phyloP scores from a whole-genome alignment of 495 filamentous ascomycete species.

The Penicillium waksmanii region DNA sequence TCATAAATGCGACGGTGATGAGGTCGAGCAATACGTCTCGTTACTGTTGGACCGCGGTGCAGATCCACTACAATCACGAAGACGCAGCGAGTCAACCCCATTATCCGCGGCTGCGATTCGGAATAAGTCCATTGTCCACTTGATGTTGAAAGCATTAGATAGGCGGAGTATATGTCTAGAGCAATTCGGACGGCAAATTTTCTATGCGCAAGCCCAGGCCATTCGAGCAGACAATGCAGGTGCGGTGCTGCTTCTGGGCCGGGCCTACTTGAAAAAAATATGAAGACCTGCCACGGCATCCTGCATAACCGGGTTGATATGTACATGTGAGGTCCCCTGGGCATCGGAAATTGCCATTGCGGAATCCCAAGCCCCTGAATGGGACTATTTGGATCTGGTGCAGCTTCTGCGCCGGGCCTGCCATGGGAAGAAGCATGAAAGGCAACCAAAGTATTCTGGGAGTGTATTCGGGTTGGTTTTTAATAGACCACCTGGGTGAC shows the following conservation, averaged over 20 bases:
- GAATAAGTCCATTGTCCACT: neutral
- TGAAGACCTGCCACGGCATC: neutral
- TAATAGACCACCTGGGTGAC: no score
- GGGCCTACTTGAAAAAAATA: conserved; percentile 1
- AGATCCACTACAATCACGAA: neutral
- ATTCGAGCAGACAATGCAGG: neutral
- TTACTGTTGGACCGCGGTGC: conserved; percentile 1
- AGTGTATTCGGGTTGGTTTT: no score
- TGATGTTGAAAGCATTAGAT: conserved; percentile 3
- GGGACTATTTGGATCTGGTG: no score
- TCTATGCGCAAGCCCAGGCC: neutral
- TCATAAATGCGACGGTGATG: neutral
- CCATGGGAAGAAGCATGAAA: no score
- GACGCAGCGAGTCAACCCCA: neutral
- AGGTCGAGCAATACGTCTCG: neutral
- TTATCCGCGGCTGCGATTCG: no score
- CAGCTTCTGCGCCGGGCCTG: no score
- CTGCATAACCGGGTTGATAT: neutral
- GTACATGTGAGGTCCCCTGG: no score
- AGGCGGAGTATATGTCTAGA: neutral
- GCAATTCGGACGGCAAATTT: neutral
- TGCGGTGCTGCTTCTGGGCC: neutral
- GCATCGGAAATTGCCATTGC: no score
- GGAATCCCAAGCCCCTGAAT: no score
- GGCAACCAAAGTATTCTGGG: no score